These are phyloP conservation scores for Geotrichum citri-aurantii DNA, from an alignment of 1,139 yeast species.

Conservation along the genomic window DNA sequence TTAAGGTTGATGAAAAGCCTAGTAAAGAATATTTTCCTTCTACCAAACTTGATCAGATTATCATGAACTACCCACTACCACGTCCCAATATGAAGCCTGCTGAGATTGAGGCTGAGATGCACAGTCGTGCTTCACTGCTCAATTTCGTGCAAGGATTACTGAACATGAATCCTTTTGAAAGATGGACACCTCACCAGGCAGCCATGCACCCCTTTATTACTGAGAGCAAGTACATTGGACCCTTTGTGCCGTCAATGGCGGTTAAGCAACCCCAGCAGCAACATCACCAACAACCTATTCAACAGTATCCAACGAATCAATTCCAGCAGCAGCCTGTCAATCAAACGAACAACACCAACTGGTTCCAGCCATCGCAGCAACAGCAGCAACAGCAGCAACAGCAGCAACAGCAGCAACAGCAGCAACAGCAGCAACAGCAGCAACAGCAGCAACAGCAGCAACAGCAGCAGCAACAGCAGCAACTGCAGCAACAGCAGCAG, in stretches of 20 bases:
- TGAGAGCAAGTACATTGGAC: slow-evolving; percentile 33
- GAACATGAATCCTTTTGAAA: slow-evolving; percentile 81
- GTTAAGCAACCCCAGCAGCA: slow-evolving; percentile 2
- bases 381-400: slow-evolving; percentile 6
- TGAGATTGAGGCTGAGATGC: slow-evolving; percentile 52
- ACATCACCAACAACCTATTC: neutral
- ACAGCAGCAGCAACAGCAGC: slow-evolving; percentile 14
- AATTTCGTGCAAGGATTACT: slow-evolving; percentile 76
- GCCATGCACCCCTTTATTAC: slow-evolving; percentile 84
- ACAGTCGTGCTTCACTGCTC: slow-evolving; percentile 61
- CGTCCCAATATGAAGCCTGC: slow-evolving; percentile 62
- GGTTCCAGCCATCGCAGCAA: slow-evolving; percentile 1
- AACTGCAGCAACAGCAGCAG: slow-evolving; percentile 5
- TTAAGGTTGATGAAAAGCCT: slow-evolving; percentile 59
- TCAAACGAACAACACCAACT: neutral
- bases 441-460: neutral
- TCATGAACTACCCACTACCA: slow-evolving; percentile 69
- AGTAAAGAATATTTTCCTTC: slow-evolving; percentile 82
- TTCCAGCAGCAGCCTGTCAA: slow-evolving; percentile 5
- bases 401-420: neutral
- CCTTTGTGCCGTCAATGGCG: slow-evolving; percentile 32
- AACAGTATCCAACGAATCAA: slow-evolving; percentile 3
- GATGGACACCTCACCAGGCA: slow-evolving; percentile 97
- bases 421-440: neutral
- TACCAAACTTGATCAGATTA: slow-evolving; percentile 63